Percentiles rank a stretch among this genome's conserved stretches.
Conservation (phyloP, 257 asterid species). For the Solanum stenotomum region DNA sequence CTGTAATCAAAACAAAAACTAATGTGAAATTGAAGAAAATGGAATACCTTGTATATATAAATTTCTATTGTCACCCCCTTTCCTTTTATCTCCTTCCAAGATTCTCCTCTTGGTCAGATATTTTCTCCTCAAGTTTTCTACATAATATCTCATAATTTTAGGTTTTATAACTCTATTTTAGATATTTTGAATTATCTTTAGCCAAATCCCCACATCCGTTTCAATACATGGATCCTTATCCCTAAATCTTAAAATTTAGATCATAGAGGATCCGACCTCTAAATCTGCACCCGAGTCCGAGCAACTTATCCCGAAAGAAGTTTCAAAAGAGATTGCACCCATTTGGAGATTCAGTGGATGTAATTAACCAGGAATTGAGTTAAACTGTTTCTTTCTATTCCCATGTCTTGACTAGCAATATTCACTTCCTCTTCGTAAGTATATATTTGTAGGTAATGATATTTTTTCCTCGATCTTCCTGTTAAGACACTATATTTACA, state of each 20-base stretch:
- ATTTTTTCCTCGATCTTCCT: not conserved
- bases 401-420: not conserved
- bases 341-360: not conserved
- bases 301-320: not conserved
- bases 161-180: not conserved
- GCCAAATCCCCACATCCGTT: not conserved
- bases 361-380: not conserved
- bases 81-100: not conserved
- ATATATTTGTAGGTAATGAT: not conserved
- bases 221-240: not conserved
- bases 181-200: not conserved
- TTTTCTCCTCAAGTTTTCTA: not conserved
- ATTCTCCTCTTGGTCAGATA: not conserved
- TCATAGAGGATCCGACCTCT: not conserved
- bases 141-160: not conserved
- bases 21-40: not conserved
- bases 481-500: not conserved
- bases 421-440: not conserved
- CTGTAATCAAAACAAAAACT: not conserved
- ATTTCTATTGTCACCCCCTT: not conserved
- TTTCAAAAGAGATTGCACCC: not conserved
- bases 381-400: not conserved
- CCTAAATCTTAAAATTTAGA: not conserved
- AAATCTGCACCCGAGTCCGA: not conserved
- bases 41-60: not conserved